A percentile compares a stretch with the other conserved stretches of the same genome.
These are phyloP conservation scores for Mycena belliarum DNA, from an alignment of 768 basidiomycete genomes.

Conservation along the genomic window DNA sequence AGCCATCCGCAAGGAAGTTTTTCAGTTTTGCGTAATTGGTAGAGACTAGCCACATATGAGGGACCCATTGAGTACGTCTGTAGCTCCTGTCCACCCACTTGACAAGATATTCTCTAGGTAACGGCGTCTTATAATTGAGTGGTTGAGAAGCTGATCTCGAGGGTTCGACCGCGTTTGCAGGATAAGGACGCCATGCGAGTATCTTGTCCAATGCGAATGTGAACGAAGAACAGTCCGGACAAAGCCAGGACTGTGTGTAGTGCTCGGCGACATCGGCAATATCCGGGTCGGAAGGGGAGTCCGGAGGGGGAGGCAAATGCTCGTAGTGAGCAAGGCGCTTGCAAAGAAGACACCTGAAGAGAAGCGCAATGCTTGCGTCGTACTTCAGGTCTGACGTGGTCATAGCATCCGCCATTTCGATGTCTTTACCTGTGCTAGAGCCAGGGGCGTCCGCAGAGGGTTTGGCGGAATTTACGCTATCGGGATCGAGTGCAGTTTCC, in stretches of 20 bases:
- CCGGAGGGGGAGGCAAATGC: slow-evolving; percentile 58
- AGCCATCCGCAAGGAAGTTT: slow-evolving; percentile 71
- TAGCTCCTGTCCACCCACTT: slow-evolving; percentile 87
- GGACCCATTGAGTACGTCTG: slow-evolving; percentile 82
- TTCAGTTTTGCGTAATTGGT: slow-evolving; percentile 68
- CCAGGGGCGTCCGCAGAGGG: slow-evolving; percentile 6
- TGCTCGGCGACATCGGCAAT: slow-evolving; percentile 53
- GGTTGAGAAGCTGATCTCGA: slow-evolving; percentile 36
- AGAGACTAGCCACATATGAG: slow-evolving; percentile 86
- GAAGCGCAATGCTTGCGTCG: slow-evolving; percentile 43
- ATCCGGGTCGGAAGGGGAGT: slow-evolving; percentile 32
- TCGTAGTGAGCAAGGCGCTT: slow-evolving; percentile 81
- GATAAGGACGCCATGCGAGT: slow-evolving; percentile 88
- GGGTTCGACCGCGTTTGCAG: slow-evolving; percentile 61
- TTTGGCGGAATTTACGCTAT: slow-evolving; percentile 30
- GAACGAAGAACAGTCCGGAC: slow-evolving; percentile 77
- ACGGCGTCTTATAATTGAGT: slow-evolving; percentile 53
- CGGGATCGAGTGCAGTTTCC: slow-evolving; percentile 54
- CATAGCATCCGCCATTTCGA: slow-evolving; percentile 38
- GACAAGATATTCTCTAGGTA: slow-evolving; percentile 91
- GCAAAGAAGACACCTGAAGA: slow-evolving; percentile 85
- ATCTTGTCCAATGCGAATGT: slow-evolving; percentile 76
- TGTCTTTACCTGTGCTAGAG: slow-evolving; percentile 24
- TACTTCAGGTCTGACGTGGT: slow-evolving; percentile 17
- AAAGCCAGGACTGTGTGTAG: slow-evolving; percentile 64